phyloP scores from a whole-genome alignment of 116 monocot genomes.

The Iris pallida region DNA sequence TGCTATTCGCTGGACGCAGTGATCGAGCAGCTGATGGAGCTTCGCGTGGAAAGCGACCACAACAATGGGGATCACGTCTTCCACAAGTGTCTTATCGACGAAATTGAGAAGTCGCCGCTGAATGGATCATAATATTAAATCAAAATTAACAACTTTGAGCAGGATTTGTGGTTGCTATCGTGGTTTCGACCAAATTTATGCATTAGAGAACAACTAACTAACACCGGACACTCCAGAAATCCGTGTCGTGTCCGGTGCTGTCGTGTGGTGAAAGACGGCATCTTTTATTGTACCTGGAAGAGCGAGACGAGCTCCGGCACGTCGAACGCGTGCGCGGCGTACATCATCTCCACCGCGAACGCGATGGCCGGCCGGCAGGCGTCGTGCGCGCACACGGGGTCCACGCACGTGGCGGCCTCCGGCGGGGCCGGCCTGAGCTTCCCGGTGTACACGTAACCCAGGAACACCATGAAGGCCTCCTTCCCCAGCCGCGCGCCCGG shows the following conservation, averaged over 20 bases:
- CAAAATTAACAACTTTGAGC: not conserved
- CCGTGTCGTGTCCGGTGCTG: no score
- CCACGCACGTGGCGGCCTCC: conserved; percentile 65
- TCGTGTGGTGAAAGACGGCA: no score
- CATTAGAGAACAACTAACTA: not conserved
- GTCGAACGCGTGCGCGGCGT: conserved; percentile 67
- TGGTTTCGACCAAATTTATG: not conserved
- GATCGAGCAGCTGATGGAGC: conserved; percentile 38
- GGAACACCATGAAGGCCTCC: conserved; percentile 69
- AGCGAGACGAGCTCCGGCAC: conserved; percentile 71
- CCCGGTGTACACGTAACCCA: conserved; percentile 85
- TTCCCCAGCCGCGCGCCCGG: conserved; percentile 41
- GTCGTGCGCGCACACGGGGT: conserved; percentile 63
- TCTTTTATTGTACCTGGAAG: conserved; percentile 52
- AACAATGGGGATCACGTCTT: conserved; percentile 85
- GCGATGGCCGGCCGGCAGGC: conserved; percentile 75
- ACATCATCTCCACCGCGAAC: conserved; percentile 75
- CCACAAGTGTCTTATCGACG: conserved; percentile 73
- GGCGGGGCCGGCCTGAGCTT: conserved; percentile 51
- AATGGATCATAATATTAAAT: not conserved
- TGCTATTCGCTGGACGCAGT: conserved; percentile 64
- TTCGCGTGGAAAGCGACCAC: conserved; percentile 61
- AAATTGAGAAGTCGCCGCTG: conserved; percentile 84
- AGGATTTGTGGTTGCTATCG: not conserved
- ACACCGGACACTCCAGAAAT: no score